Evolutionary conservation across 2,329 filamentous ascomycete genomes (phyloP), one percentile per base, ranked within the genome.

Genomic region (Juglanconis juglandina): DNA sequence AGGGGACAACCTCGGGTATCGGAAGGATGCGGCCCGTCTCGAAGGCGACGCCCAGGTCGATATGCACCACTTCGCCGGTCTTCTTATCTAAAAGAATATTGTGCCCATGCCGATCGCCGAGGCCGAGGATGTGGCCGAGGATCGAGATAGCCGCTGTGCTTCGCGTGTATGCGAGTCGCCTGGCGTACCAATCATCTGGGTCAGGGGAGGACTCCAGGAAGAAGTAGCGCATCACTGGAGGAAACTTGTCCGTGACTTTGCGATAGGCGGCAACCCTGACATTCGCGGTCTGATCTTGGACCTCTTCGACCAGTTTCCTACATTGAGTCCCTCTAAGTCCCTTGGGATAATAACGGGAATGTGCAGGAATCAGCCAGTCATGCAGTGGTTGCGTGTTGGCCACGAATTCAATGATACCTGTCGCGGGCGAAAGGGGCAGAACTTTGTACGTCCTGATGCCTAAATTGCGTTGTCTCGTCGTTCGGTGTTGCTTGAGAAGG

Each of bases 361-460:
- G 95, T 0, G 94, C 93, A 3, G 92, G 92, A 81, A 96, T 89
- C 53, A 99, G 80, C 71, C 92, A 98, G 64, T 96, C 91, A 70
- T 96, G 91, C 41, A 99, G 81, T 0, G 96, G 92, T 54, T 96
- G 88, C 0, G 95, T 98, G 74, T 98, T 89, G 9, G 90, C 88
- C 2, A 99, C 96, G 69, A 99, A 99, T 72, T 99, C 95, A 69
- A 99, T 98, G 55, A 99, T 86, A 3, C 96, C 96, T 2, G 93
- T 90, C 41, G 86, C 86, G 1, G 90, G 84, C 0, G 91, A 96
- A 47, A 99, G 79, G 0, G 95, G 95, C 2, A 99, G 80, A 6
- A 99, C 95, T 75, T 97, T 97, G 81, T 99, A 99, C 0, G 95
- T 98, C 60, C 96, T 84, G 69, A 99, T 96, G 8, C 89, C 91